phyloP scores from a whole-genome alignment of 1,139 yeast genomes.

The Blastobotrys indianensis region DNA sequence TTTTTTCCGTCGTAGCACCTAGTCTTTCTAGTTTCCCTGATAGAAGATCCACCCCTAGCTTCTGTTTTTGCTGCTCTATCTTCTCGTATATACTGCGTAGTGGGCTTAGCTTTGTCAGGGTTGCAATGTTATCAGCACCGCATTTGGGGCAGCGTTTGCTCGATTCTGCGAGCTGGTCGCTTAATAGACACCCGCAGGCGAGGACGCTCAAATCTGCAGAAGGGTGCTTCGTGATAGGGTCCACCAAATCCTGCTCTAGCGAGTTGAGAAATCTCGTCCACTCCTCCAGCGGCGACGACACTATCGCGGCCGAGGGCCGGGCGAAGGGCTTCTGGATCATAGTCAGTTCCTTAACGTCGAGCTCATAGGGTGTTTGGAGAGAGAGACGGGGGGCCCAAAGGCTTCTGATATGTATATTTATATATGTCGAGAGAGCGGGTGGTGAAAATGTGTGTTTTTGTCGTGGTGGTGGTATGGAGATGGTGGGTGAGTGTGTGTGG shows the following conservation, averaged over 20 bases:
- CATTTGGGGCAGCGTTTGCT: conserved; percentile 4
- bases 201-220: conserved; percentile 48
- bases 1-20: neutral
- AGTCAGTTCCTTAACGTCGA: too few species aligned
- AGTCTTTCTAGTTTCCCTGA: conserved; percentile 13
- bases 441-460: too few species aligned
- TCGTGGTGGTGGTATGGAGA: too few species aligned
- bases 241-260: conserved; percentile 23
- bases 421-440: too few species aligned
- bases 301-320: conserved; percentile 6
- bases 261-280: conserved; percentile 29
- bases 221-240: conserved; percentile 13
- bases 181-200: conserved; percentile 67
- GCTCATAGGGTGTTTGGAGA: too few species aligned
- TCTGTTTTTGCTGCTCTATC: conserved; percentile 32
- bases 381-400: too few species aligned
- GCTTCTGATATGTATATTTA: too few species aligned
- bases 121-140: neutral
- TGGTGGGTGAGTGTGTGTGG: too few species aligned
- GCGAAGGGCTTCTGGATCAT: neutral
- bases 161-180: conserved; percentile 35
- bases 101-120: conserved; percentile 34
- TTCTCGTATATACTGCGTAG: conserved; percentile 44
- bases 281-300: conserved; percentile 20
- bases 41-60: conserved; percentile 18